Percentiles rank a stretch among this genome's conserved stretches.
These are phyloP conservation scores for Schwanniomyces pseudopolymorphus DNA, from an alignment of 805 yeast species.

Conservation along the genomic window DNA sequence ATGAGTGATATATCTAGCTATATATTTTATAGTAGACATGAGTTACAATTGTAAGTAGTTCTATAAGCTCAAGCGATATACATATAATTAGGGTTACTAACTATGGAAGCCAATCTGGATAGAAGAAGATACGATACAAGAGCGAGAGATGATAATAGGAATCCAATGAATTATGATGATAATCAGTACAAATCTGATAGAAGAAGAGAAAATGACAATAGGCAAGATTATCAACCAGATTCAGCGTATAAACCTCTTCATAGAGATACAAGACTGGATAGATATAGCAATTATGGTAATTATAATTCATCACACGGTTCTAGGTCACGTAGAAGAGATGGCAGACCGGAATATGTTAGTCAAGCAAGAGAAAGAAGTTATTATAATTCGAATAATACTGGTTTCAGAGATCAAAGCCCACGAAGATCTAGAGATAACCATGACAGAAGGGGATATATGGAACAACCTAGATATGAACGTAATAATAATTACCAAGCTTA, in stretches of 20 bases:
- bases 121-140: background rate
- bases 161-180: background rate
- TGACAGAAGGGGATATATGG: conserved; percentile 4
- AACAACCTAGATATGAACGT: background rate
- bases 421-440: conserved; percentile 4
- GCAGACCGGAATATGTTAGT: conserved; percentile 1
- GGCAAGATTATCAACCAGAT: background rate
- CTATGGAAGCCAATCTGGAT: background rate
- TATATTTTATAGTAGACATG: background rate
- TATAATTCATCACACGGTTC: background rate
- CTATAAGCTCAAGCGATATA: background rate
- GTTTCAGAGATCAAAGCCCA: conserved; percentile 2
- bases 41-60: background rate
- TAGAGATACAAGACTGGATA: background rate
- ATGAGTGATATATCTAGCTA: conserved; percentile 1
- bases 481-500: background rate
- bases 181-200: conserved; percentile 2
- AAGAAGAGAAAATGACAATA: conserved; percentile 1
- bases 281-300: background rate
- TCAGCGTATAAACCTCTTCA: background rate
- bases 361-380: conserved; percentile 8
- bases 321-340: background rate
- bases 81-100: background rate
- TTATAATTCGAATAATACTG: background rate
- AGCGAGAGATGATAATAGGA: conserved; percentile 2